Conservation (phyloP, 345 rosid genomes). For the Erodium maritimum region DNA sequence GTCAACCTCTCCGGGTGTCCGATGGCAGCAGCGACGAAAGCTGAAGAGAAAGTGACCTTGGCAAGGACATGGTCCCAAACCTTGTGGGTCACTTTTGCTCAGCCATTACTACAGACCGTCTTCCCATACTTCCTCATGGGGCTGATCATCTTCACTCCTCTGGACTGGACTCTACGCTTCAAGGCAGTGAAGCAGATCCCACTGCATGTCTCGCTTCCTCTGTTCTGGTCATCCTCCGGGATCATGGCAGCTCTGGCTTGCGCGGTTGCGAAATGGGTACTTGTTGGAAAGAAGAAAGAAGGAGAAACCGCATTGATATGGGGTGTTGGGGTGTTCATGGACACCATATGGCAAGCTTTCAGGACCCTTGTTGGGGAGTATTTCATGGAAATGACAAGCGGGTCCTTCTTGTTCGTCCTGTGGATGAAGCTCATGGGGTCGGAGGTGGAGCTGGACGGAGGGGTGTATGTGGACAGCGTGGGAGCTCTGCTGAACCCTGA, state of each 20-base stretch:
- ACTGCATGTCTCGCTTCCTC: conserved; percentile 35
- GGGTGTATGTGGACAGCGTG: conserved; percentile 41
- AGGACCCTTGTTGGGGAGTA: conserved; percentile 43
- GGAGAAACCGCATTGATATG: conserved; percentile 33
- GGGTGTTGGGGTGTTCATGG: conserved; percentile 41
- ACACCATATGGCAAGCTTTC: conserved; percentile 54
- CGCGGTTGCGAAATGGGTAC: conserved; percentile 37
- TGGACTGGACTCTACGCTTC: conserved; percentile 20
- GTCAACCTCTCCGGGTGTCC: conserved; percentile 59
- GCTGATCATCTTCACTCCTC: conserved; percentile 25
- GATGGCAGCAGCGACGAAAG: conserved; percentile 33
- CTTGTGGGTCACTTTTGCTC: conserved; percentile 35
- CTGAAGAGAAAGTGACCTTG: conserved; percentile 22
- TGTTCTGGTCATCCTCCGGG: conserved; percentile 44
- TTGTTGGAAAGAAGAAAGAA: conserved; percentile 50
- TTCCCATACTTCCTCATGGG: conserved; percentile 44
- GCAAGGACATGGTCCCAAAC: conserved; percentile 43
- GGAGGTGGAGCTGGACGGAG: conserved; percentile 27
- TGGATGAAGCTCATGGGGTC: conserved; percentile 60
- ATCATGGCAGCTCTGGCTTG: conserved; percentile 28
- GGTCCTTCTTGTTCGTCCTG: conserved; percentile 26
- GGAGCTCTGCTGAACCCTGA: conserved; percentile 54
- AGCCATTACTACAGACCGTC: conserved; percentile 45
- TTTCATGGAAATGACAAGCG: conserved; percentile 44
- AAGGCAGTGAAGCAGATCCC: conserved; percentile 18